Base-by-base conservation (phyloP, 495 filamentous ascomycete species). In the Penicillium bovifimosum region DNA sequence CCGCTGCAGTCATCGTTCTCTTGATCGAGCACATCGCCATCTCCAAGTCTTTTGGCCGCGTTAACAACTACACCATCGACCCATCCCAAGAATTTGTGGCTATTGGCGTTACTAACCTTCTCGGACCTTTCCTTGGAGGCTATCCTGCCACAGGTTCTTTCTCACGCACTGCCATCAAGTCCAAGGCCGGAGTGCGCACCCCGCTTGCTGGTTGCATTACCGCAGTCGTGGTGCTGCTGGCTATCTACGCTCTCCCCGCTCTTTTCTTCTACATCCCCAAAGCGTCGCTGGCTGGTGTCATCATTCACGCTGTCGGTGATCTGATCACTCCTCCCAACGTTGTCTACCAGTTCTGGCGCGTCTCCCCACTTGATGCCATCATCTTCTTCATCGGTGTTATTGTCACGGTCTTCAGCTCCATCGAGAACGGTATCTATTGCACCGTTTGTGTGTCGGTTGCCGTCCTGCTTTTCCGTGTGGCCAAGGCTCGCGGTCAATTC, bases 41-140 rank as follows among this genome's bases (percentile, higher is more conserved):
- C 54, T 90, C 91, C 31, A 98, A 98, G 70, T 97, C 93, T 0
- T 98, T 98, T 53, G 93, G 93, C 5, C 81, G 93, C 38, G 80
- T 98, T 57, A 96, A 96, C 74, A 96, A 96, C 72, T 98, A 98
- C 70, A 88, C 84, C n/a, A 96, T 98, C 68, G 83, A 97, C 55
- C 95, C 93, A 3, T 96, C 92, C 0, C 93, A 98, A 65, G 93
- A 98, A 61, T 82, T 98, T 72, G 86, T 98, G 20, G 95, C 88
- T 20, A 97, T 98, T 61, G 93, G 93, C 41, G 79, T 97, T 8
- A 87, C 85, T 16, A 98, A 98, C 66, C 75, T 97, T 31, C 78
- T 98, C 1, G 91, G 89, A 5, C 92, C 93, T 6, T 96, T 98
- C 73, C 82, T 98, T 6, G 93, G 93, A 52, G 93, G 79, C 2